Evolutionary conservation across 305 asterid genomes (phyloP).

Genomic region (Ruellia speciosa): DNA sequence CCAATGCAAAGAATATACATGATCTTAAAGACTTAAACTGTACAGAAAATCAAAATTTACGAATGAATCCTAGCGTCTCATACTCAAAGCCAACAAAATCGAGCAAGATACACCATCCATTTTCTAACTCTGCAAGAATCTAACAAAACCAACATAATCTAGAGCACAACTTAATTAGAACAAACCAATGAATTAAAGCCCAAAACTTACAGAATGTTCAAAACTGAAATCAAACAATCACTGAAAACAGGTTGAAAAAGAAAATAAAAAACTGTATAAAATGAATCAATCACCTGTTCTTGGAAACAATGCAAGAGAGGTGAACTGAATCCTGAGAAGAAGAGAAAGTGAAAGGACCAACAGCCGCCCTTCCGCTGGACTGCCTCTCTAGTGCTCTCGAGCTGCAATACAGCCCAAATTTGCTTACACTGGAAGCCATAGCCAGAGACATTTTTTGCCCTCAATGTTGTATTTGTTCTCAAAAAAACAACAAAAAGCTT

Average conservation of each 20-base stretch:
- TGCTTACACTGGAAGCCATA: conserved; percentile 63
- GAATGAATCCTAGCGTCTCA: too few relatives aligned
- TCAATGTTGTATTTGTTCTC: neutral
- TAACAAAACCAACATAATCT: too few relatives aligned
- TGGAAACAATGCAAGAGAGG: conserved; percentile 39
- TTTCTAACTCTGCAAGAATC: too few relatives aligned
- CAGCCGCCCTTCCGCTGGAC: conserved; percentile 32
- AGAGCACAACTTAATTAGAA: too few relatives aligned
- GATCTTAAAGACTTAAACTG: too few relatives aligned
- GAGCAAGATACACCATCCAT: too few relatives aligned
- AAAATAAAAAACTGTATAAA: neutral
- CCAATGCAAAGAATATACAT: too few relatives aligned
- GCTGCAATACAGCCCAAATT: conserved; percentile 36
- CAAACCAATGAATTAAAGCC: too few relatives aligned
- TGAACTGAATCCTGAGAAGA: conserved; percentile 51
- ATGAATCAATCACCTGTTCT: conserved; percentile 36
- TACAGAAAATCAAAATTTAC: too few relatives aligned
- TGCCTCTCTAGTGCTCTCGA: conserved; percentile 52
- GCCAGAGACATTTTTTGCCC: conserved; percentile 51
- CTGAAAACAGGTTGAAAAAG: neutral
- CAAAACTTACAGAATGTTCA: too few relatives aligned
- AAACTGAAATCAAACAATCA: neutral
- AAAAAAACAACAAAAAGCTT: conserved; percentile 1
- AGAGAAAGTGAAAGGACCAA: conserved; percentile 27
- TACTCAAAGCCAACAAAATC: too few relatives aligned